Evolutionary conservation across 106 monocot genomes (phyloP).

Genomic region (Dioscorea dumetorum): DNA sequence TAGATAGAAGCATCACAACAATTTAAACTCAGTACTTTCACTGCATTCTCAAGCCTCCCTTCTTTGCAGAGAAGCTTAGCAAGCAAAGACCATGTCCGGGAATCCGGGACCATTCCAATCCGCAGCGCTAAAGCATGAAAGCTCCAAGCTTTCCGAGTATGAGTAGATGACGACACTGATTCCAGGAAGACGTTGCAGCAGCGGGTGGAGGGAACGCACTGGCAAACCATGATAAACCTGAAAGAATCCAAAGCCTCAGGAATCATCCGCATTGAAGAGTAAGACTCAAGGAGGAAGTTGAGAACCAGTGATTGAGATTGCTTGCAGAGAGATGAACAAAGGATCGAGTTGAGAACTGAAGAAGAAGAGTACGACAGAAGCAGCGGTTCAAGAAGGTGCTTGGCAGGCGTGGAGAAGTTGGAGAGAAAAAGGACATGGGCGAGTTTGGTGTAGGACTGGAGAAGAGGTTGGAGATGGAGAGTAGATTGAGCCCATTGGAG

Average conservation of each 20-base stretch:
- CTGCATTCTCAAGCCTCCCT: constrained; percentile 17
- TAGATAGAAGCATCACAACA: constrained; percentile 2
- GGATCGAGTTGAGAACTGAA: constrained; percentile 7
- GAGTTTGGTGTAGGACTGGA: constrained; percentile 18
- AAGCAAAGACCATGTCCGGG: constrained; percentile 18
- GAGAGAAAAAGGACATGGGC: constrained; percentile 15
- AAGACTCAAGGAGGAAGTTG: constrained; percentile 26
- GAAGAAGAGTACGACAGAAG: constrained; percentile 9
- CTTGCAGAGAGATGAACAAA: not conserved
- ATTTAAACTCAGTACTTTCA: constrained; percentile 10
- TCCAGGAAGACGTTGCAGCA: constrained; percentile 27
- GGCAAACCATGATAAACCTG: constrained; percentile 7
- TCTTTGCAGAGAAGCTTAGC: constrained; percentile 26
- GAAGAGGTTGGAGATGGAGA: constrained; percentile 22
- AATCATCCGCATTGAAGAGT: constrained; percentile 1
- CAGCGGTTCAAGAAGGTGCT: constrained; percentile 13
- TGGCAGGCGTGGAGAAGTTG: constrained; percentile 12
- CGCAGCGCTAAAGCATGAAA: constrained; percentile 17
- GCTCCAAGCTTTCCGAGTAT: constrained; percentile 7
- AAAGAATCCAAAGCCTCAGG: constrained; percentile 13
- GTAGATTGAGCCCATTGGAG: constrained; percentile 23
- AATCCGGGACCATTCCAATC: constrained; percentile 14
- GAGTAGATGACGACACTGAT: constrained; percentile 7
- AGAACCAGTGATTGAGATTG: constrained; percentile 10
- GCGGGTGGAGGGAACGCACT: not conserved